A percentile compares a stretch with the other conserved stretches of the same genome.
Conservation (phyloP, 495 filamentous ascomycete genomes). For the Neurospora terricola region DNA sequence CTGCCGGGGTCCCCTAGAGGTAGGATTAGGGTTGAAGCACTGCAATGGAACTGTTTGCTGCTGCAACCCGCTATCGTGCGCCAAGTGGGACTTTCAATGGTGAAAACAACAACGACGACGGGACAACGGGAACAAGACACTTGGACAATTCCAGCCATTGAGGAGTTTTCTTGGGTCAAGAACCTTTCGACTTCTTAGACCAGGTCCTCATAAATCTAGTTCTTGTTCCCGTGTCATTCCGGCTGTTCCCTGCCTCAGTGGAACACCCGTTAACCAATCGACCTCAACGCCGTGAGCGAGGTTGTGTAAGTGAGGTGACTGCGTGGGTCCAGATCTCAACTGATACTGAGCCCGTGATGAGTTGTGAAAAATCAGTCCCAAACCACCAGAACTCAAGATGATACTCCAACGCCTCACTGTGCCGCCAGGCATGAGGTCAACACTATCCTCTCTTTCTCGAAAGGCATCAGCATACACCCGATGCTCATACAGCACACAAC, state of each 20-base stretch:
- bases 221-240: neutral
- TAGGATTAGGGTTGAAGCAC: neutral
- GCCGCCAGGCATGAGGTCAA: neutral
- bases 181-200: neutral
- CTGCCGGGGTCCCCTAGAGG: neutral
- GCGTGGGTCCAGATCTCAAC: neutral
- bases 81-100: neutral
- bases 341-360: neutral
- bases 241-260: neutral
- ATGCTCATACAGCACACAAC: neutral
- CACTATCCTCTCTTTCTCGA: neutral
- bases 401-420: neutral
- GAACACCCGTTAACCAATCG: neutral
- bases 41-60: neutral
- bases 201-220: neutral
- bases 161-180: neutral
- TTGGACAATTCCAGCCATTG: neutral
- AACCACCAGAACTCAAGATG: neutral
- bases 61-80: neutral
- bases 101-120: neutral
- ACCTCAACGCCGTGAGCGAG: neutral
- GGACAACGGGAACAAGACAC: neutral
- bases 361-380: neutral
- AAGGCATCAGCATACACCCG: neutral
- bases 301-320: neutral